These are phyloP conservation scores for Flammula alnicola DNA, from an alignment of 1,284 basidiomycete species.

Conservation along the genomic window DNA sequence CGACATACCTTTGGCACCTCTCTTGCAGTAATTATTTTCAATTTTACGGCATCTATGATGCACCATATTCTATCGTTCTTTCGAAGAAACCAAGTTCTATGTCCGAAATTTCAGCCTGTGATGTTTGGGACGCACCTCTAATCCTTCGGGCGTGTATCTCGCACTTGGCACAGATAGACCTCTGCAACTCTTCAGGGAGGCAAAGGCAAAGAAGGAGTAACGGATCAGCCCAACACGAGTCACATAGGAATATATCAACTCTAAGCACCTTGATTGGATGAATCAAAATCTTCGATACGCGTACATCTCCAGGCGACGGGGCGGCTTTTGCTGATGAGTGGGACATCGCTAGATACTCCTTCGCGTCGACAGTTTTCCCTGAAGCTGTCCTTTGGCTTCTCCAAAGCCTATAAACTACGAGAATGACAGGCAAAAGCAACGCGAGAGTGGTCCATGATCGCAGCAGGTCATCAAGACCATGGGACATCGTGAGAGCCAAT, in stretches of 20 bases:
- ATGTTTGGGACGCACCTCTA: conserved; percentile 53
- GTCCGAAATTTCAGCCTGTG: background rate
- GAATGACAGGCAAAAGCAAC: conserved; percentile 7
- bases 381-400: background rate
- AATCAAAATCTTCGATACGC: conserved; percentile 63
- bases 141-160: conserved; percentile 61
- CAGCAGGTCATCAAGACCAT: background rate
- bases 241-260: too few relatives aligned
- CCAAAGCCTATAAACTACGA: conserved; percentile 8
- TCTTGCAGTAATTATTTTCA: conserved; percentile 66
- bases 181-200: conserved; percentile 40
- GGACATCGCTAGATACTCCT: background rate
- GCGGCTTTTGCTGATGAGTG: background rate
- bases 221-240: too few relatives aligned
- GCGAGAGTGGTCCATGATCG: conserved; percentile 15
- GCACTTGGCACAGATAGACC: conserved; percentile 63
- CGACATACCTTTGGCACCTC: conserved; percentile 59
- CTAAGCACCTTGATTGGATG: conserved; percentile 66
- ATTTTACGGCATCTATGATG: conserved; percentile 59
- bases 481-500: too few relatives aligned
- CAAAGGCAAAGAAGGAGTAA: too few relatives aligned
- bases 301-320: conserved; percentile 36
- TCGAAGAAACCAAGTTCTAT: background rate
- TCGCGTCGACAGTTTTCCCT: conserved; percentile 1
- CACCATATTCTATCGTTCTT: conserved; percentile 75